Percentiles rank a stretch among this genome's conserved stretches.
Conservation (phyloP, 305 asterid species). For the Striga hermonthica region DNA sequence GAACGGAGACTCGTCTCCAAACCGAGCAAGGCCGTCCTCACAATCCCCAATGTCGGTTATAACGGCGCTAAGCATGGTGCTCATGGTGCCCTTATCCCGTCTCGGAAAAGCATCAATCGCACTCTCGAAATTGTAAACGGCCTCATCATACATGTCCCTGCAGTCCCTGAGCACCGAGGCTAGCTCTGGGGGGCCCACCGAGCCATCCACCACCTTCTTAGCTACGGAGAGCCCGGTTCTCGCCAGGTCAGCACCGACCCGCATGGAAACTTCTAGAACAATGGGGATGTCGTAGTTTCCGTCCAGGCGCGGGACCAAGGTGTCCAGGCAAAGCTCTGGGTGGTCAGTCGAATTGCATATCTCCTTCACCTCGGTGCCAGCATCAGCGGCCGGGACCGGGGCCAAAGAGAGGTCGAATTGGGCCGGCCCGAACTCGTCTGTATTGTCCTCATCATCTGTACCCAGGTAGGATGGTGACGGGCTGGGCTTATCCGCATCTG, state of each 20-base stretch:
- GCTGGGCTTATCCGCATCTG: no score
- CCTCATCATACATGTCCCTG: conserved; percentile 38
- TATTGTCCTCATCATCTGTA: no score
- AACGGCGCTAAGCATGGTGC: conserved; percentile 55
- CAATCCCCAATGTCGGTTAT: conserved; percentile 51
- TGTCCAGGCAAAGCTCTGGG: conserved; percentile 48
- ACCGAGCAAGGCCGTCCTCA: conserved; percentile 34
- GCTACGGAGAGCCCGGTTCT: conserved; percentile 29
- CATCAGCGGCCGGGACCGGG: conserved; percentile 12
- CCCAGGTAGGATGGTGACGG: no score
- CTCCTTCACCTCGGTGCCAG: conserved; percentile 30
- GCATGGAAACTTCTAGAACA: conserved; percentile 38
- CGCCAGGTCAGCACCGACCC: conserved; percentile 34
- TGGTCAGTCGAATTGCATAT: conserved; percentile 54
- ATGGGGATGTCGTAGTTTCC: conserved; percentile 30
- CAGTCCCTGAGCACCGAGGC: conserved; percentile 39
- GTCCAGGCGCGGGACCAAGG: conserved; percentile 35
- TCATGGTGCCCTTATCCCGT: conserved; percentile 48
- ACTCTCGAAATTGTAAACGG: conserved; percentile 34
- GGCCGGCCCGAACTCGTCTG: background rate
- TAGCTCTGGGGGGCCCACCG: conserved; percentile 32
- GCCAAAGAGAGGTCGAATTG: background rate
- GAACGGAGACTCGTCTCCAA: conserved; percentile 34
- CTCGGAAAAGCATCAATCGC: conserved; percentile 37
- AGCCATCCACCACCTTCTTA: conserved; percentile 12